Evolutionary conservation across 2,329 filamentous ascomycete species (phyloP).

Genomic region (Thielaviopsis euricoi): DNA sequence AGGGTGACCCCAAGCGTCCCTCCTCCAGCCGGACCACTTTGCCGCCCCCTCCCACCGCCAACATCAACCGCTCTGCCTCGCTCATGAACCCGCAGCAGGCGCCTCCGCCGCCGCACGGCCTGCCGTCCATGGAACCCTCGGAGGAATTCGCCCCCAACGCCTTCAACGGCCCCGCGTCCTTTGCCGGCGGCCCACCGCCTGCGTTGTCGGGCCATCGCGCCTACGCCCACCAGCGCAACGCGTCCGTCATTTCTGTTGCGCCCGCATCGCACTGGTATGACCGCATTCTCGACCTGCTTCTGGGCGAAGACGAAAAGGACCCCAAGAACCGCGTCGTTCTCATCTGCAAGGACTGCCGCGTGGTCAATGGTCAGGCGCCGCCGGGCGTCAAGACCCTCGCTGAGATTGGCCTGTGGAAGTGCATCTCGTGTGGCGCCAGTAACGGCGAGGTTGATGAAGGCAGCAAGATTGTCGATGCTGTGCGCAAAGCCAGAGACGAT

Average conservation of each 20-base stretch:
- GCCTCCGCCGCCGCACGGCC: conserved; percentile 15
- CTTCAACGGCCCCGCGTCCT: conserved; percentile 24
- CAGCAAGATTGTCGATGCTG: conserved; percentile 52
- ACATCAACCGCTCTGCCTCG: conserved; percentile 31
- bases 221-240: neutral
- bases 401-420: conserved; percentile 77
- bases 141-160: conserved; percentile 58
- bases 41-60: conserved; percentile 44
- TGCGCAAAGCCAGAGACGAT: conserved; percentile 24
- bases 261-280: conserved; percentile 71
- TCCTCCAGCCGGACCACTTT: conserved; percentile 5
- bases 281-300: conserved; percentile 72
- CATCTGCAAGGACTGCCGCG: conserved; percentile 64
- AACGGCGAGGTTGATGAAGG: conserved; percentile 74
- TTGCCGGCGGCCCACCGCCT: conserved; percentile 3
- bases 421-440: conserved; percentile 62
- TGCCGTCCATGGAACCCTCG: conserved; percentile 30
- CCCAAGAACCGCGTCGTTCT: conserved; percentile 81
- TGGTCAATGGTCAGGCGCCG: conserved; percentile 92
- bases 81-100: conserved; percentile 18
- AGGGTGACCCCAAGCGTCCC: conserved; percentile 11
- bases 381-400: conserved; percentile 63
- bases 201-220: neutral
- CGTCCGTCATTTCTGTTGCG: conserved; percentile 6
- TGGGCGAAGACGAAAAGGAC: conserved; percentile 88